These are phyloP conservation scores for Camelina neglecta DNA, from an alignment of 345 rosid genomes.

Conservation along the genomic window DNA sequence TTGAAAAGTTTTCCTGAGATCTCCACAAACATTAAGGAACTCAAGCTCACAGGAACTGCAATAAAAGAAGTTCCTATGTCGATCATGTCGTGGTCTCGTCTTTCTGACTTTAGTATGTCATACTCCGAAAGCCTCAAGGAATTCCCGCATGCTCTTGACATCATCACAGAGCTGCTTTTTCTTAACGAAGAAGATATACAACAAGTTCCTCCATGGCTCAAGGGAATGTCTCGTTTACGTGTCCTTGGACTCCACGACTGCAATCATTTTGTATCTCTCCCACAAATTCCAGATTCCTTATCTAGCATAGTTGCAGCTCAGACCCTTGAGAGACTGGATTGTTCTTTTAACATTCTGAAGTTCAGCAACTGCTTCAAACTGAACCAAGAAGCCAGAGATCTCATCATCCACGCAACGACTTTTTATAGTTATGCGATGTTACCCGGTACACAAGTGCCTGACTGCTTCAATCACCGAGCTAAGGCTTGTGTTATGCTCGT, in stretches of 20 bases:
- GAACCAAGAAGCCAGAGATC: too few species aligned
- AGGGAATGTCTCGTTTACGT: not conserved
- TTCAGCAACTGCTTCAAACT: not conserved
- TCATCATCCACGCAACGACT: not conserved
- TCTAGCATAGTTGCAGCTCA: not conserved
- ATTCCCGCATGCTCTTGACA: not conserved
- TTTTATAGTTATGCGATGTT: accelerated
- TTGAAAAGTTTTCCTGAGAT: not conserved
- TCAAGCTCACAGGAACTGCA: not conserved
- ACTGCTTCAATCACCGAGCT: not conserved
- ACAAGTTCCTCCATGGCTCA: not conserved
- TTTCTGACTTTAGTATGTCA: not conserved
- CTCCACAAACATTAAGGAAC: not conserved
- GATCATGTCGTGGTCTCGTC: not conserved
- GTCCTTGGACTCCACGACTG: not conserved
- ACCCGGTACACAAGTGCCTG: not conserved
- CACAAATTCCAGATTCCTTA: not conserved
- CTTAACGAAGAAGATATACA: not conserved
- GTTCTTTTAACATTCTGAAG: not conserved
- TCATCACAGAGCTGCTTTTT: not conserved
- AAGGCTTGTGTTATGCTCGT: not conserved
- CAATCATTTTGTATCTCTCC: not conserved
- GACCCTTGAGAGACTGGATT: not conserved
- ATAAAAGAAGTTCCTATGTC: constrained; percentile 8
- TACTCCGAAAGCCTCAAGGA: not conserved